phyloP scores from a whole-genome alignment of 1,284 basidiomycete species.

The Stereum hirsutum region DNA sequence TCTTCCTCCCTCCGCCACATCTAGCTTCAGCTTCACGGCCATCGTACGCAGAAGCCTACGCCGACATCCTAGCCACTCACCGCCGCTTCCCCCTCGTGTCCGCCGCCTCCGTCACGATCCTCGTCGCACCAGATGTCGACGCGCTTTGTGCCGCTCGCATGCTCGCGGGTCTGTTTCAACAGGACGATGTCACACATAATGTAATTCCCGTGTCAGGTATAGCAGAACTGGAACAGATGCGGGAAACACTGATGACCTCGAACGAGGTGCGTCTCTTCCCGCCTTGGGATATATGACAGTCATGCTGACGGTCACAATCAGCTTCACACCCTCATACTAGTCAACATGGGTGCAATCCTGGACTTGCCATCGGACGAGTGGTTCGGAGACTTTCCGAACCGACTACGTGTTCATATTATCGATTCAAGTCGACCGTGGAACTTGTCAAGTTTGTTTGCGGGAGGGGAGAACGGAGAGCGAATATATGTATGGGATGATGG shows the following conservation, averaged over 20 bases:
- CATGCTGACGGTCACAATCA: conserved; percentile 20
- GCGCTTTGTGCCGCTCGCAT: conserved; percentile 85
- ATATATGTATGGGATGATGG: conserved; percentile 91
- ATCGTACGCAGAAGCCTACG: conserved; percentile 79
- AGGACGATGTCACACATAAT: conserved; percentile 90
- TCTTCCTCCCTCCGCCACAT: conserved; percentile 62
- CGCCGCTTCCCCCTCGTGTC: conserved; percentile 70
- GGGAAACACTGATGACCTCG: conserved; percentile 60
- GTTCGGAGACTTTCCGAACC: conserved; percentile 61
- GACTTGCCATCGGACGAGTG: conserved; percentile 69
- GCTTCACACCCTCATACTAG: conserved; percentile 85
- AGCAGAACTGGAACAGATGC: conserved; percentile 57
- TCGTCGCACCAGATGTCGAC: conserved; percentile 86
- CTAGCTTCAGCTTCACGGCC: conserved; percentile 42
- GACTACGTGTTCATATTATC: conserved; percentile 81
- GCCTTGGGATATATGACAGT: neutral
- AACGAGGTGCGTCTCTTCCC: conserved; percentile 48
- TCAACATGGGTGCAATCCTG: conserved; percentile 89
- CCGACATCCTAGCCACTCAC: conserved; percentile 62
- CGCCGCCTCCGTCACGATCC: conserved; percentile 75
- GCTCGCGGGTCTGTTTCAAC: conserved; percentile 83
- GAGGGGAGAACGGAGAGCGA: conserved; percentile 57
- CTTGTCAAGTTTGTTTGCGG: conserved; percentile 81
- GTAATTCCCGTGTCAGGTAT: conserved; percentile 91
- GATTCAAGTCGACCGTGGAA: conserved; percentile 92